Evolutionary conservation across 352 stramenopile species (phyloP).

Genomic region (Pseudoperonospora humuli): DNA sequence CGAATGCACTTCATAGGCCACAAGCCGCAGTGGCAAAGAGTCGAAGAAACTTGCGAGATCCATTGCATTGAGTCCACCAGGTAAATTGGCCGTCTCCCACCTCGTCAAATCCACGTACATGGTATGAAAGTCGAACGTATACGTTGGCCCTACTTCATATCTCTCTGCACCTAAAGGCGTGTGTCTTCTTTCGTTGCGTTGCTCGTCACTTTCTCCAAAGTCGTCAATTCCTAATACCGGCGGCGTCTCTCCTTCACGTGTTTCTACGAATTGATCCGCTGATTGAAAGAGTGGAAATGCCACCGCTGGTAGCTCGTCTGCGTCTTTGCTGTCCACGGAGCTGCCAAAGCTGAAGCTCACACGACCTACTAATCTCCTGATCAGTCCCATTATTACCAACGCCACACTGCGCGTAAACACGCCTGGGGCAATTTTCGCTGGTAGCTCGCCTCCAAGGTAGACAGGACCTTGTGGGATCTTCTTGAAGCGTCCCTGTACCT

Average conservation of each 20-base stretch:
- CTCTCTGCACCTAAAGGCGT: constrained; percentile 43
- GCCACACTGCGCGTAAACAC: constrained; percentile 74
- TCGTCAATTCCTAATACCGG: constrained; percentile 42
- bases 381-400: constrained; percentile 69
- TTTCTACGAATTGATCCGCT: constrained; percentile 75
- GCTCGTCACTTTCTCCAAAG: constrained; percentile 59
- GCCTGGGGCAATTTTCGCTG: constrained; percentile 45
- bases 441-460: constrained; percentile 71
- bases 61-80: constrained; percentile 60
- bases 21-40: constrained; percentile 54
- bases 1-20: constrained; percentile 54
- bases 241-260: constrained; percentile 37
- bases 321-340: constrained; percentile 6
- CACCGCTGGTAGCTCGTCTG: constrained; percentile 44
- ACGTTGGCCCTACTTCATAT: constrained; percentile 57
- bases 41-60: constrained; percentile 74
- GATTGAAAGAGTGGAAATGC: constrained; percentile 75
- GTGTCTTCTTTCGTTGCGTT: constrained; percentile 28
- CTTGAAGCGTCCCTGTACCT: constrained; percentile 84
- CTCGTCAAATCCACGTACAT: constrained; percentile 80
- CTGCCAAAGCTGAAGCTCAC: constrained; percentile 72
- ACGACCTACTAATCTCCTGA: constrained; percentile 52
- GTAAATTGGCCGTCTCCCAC: constrained; percentile 78
- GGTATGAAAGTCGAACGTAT: constrained; percentile 86
- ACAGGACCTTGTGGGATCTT: constrained; percentile 38